A percentile compares a stretch with the other conserved stretches of the same genome.
Conservation (phyloP, 495 filamentous ascomycete genomes). For the Hyaloscypha finlandica region DNA sequence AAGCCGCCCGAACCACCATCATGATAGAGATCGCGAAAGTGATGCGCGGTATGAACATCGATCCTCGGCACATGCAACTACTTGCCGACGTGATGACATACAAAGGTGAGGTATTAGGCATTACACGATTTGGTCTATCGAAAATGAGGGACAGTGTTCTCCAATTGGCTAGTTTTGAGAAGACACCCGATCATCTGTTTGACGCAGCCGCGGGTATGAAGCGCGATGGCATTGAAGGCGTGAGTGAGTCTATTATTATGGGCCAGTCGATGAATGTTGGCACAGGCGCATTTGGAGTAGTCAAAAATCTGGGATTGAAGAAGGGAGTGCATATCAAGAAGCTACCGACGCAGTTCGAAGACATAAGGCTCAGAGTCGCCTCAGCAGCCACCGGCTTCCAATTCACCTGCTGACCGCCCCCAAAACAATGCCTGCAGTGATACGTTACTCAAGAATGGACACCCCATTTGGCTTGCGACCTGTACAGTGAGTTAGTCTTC, state of each 20-base stretch:
- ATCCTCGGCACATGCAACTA: slow-evolving; percentile 97
- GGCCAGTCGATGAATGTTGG: slow-evolving; percentile 89
- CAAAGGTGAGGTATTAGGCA: slow-evolving; percentile 96
- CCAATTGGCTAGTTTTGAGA: slow-evolving; percentile 96
- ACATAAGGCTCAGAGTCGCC: too few species aligned
- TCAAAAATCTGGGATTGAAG: slow-evolving; percentile 69
- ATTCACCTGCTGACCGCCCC: too few species aligned
- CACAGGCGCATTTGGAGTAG: slow-evolving; percentile 87
- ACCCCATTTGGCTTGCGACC: too few species aligned
- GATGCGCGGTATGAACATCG: slow-evolving; percentile 92
- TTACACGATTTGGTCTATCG: slow-evolving; percentile 91
- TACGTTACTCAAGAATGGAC: too few species aligned
- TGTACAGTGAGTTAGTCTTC: too few species aligned
- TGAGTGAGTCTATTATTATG: slow-evolving; percentile 98
- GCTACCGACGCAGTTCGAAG: slow-evolving; percentile 75
- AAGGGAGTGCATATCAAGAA: slow-evolving; percentile 56
- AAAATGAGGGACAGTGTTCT: slow-evolving; percentile 97
- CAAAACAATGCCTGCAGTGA: too few species aligned
- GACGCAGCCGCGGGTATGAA: slow-evolving; percentile 91
- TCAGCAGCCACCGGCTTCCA: too few species aligned
- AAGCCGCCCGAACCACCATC: slow-evolving; percentile 86
- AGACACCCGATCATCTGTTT: slow-evolving; percentile 96
- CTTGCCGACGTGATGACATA: slow-evolving; percentile 99
- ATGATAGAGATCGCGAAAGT: slow-evolving; percentile 76
- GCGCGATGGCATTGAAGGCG: slow-evolving; percentile 84